A percentile compares a stretch with the other conserved stretches of the same genome.
These are phyloP conservation scores for Haplosporangium sp. DNA, from an alignment of 371 early-diverging fungal species.

Conservation along the genomic window DNA sequence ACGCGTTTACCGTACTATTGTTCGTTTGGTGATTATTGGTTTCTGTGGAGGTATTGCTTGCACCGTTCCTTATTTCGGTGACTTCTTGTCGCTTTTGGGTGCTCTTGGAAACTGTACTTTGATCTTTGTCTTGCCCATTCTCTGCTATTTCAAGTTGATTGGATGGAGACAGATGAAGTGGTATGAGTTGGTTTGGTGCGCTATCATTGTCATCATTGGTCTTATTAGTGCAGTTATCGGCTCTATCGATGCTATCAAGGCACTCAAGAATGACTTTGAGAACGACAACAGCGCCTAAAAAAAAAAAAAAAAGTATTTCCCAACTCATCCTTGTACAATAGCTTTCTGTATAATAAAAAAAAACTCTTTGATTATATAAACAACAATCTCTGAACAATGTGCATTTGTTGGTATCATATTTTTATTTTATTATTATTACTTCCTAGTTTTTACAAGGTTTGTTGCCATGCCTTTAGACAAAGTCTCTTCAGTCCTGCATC, in stretches of 20 bases:
- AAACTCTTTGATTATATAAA: no score
- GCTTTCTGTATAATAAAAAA: conserved; percentile 8
- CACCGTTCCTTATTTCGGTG: conserved; percentile 79
- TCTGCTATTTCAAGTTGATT: conserved; percentile 79
- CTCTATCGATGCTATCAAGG: conserved; percentile 73
- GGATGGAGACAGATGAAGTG: conserved; percentile 68
- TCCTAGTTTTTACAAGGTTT: conserved; percentile 1
- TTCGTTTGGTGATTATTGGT: conserved; percentile 64
- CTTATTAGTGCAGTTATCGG: conserved; percentile 80
- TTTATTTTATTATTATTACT: not conserved
- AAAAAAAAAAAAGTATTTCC: not conserved
- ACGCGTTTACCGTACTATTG: conserved; percentile 62
- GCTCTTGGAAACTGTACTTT: conserved; percentile 79
- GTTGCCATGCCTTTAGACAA: conserved; percentile 36
- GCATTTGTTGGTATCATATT: no score
- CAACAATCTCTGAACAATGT: no score
- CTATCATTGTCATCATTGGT: conserved; percentile 71
- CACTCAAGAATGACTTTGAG: conserved; percentile 16
- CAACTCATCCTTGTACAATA: conserved; percentile 4
- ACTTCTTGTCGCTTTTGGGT: conserved; percentile 82
- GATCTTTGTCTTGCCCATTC: conserved; percentile 83
- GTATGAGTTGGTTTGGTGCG: conserved; percentile 72
- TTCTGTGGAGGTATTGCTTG: conserved; percentile 71
- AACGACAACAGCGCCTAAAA: conserved; percentile 6
- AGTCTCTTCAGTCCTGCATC: conserved; percentile 29